A percentile compares a stretch with the other conserved stretches of the same genome.
phyloP scores from a whole-genome alignment of 257 asterid species.

The Solanum pinnatisectum region DNA sequence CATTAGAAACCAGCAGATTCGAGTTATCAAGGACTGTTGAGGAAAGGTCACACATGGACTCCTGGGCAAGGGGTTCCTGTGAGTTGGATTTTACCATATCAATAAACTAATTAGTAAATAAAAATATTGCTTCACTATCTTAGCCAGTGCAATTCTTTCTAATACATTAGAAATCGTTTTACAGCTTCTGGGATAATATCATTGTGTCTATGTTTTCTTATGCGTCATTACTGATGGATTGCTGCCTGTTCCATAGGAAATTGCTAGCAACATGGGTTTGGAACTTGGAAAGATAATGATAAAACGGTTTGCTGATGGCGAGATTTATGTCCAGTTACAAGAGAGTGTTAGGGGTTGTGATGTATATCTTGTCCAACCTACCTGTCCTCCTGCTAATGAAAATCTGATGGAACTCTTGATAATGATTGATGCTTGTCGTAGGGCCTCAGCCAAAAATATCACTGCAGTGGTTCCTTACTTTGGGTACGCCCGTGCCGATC shows the following conservation, averaged over 20 bases:
- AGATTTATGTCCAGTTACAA: conserved; percentile 83
- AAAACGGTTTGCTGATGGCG: conserved; percentile 89
- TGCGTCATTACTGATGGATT: background rate
- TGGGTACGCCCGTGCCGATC: conserved; percentile 91
- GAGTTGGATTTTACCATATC: background rate
- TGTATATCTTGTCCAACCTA: conserved; percentile 72
- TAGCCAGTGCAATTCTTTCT: background rate
- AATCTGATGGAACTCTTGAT: conserved; percentile 88
- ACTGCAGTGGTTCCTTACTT: conserved; percentile 93
- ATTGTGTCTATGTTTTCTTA: background rate
- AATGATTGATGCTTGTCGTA: conserved; percentile 92
- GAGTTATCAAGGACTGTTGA: background rate
- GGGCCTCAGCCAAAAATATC: conserved; percentile 84
- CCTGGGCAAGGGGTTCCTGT: background rate
- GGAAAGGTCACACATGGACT: background rate
- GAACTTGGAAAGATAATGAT: conserved; percentile 50
- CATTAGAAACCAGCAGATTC: too few species aligned
- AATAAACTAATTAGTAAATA: background rate
- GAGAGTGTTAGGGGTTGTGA: conserved; percentile 95
- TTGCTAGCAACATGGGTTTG: conserved; percentile 91
- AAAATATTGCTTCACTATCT: background rate
- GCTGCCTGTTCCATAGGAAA: conserved; percentile 41
- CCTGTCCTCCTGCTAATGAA: conserved; percentile 88
- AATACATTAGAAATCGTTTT: background rate
- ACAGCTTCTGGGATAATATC: background rate